Conservation (phyloP, 495 filamentous ascomycete genomes). For the Penicillium ochrochloron region DNA sequence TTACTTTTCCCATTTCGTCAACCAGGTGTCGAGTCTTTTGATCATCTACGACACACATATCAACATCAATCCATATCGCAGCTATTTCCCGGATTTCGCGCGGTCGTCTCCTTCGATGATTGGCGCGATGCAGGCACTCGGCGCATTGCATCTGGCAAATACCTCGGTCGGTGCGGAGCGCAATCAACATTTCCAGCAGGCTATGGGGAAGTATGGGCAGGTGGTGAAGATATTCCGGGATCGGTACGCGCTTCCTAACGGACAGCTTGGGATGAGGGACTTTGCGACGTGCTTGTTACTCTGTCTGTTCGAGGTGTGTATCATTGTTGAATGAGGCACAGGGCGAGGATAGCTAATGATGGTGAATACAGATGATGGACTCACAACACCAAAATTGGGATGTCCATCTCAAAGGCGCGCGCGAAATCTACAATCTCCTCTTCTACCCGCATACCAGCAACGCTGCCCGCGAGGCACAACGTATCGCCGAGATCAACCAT, state of each 20-base stretch:
- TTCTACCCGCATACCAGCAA: constrained; percentile 37
- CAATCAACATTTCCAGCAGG: constrained; percentile 46
- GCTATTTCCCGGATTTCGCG: constrained; percentile 43
- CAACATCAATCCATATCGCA: constrained; percentile 44
- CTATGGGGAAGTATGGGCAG: constrained; percentile 47
- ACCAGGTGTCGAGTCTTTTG: constrained; percentile 43
- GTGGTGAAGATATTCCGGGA: constrained; percentile 44
- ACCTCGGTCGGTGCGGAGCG: constrained; percentile 40
- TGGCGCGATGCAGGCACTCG: constrained; percentile 50
- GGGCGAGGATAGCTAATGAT: neutral
- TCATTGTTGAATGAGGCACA: neutral
- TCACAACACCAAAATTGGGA: constrained; percentile 49
- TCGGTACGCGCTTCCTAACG: constrained; percentile 33
- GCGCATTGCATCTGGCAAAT: constrained; percentile 49
- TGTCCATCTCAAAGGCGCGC: constrained; percentile 48
- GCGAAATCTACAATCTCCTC: constrained; percentile 46
- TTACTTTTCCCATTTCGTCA: constrained; percentile 46
- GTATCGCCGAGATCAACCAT: constrained; percentile 42
- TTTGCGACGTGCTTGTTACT: constrained; percentile 48
- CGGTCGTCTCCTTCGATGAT: constrained; percentile 45
- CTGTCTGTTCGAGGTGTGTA: constrained; percentile 46
- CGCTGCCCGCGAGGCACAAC: constrained; percentile 36
- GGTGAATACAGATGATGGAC: constrained; percentile 47
- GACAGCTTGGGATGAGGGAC: constrained; percentile 39
- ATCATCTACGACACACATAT: constrained; percentile 45